Evolutionary conservation across 1,284 basidiomycete species (phyloP), one percentile per base, ranked within the genome.

Genomic region (Gomphus sp.): DNA sequence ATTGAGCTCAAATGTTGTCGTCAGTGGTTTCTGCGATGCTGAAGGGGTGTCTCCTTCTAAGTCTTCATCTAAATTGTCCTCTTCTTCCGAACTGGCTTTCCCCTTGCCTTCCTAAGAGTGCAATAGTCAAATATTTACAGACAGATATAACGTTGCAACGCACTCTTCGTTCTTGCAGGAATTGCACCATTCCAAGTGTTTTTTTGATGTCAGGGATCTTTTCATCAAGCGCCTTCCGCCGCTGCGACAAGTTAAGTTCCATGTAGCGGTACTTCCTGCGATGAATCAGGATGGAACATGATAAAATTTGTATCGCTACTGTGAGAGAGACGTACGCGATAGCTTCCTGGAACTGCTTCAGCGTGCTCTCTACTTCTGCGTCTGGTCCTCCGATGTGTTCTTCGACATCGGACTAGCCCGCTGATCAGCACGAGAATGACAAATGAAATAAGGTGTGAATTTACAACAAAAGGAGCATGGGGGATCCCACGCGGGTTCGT

Each of bases 171-270:
- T 88, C 83, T 63, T 87, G 84, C 49, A 98, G 72, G 68, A 84
- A 91, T 67, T 89, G 82, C 34, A 99, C 93, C 81, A 98, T 97
- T 60, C 80, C 77, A 51, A 99, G 73, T 1, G 95, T 98, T 74
- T 96, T 94, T 67, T 85, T 83, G 67, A 99, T 95, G 71, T 99
- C 97, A 0, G 96, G 96, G 52, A 98, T 95, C 79, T 99, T 98
- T 63, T 92, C 91, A 65, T 93, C 88, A 5, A 98, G 77, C 1
- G 87, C 86, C 60, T 80, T 79, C 55, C 89, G 80, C 51, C 94
- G 81, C 69, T 93, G 89, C 12, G 86, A 78, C 52, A 96, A 78
- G 68, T 87, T 95, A 39, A 85, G 76, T 67, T 98, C 96, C 96
- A 99, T 98, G 74, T 96, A 97, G 61, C 92, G 89, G 78, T 99